Evolutionary conservation across 371 early-diverging fungal species (phyloP).

Genomic region (Entomophthora muscae): DNA sequence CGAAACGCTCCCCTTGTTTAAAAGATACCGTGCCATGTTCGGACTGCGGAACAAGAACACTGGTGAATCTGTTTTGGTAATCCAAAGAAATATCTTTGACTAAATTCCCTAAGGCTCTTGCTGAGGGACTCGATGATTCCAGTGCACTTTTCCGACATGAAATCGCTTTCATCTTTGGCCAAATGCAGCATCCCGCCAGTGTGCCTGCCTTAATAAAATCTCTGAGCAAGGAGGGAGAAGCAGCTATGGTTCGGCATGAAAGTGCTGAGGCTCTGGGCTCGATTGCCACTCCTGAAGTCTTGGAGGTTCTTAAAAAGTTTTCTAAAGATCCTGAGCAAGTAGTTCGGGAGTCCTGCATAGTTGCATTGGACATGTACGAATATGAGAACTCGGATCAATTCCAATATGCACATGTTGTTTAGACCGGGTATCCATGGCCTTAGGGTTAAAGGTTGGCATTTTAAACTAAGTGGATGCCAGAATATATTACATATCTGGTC

Average conservation of each 20-base stretch:
- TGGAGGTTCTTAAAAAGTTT: conserved; percentile 52
- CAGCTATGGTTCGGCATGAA: conserved; percentile 98
- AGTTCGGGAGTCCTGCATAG: conserved; percentile 89
- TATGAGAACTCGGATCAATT: conserved; percentile 64
- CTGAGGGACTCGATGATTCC: conserved; percentile 67
- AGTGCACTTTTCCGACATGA: conserved; percentile 96
- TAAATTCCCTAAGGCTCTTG: conserved; percentile 35
- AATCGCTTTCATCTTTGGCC: conserved; percentile 97
- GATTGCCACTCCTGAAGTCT: conserved; percentile 84
- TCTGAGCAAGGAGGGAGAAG: conserved; percentile 55
- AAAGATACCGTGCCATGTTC: conserved; percentile 98
- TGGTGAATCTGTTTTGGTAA: conserved; percentile 48
- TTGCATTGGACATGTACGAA: conserved; percentile 95
- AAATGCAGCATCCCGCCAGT: conserved; percentile 84
- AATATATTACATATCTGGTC: no score
- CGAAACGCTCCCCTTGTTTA: conserved; percentile 54
- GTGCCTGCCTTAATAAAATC: conserved; percentile 72
- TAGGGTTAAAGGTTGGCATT: no score
- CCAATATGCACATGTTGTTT: conserved; percentile 34
- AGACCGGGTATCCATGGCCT: no score
- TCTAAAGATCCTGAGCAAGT: conserved; percentile 65
- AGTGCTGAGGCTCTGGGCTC: conserved; percentile 99
- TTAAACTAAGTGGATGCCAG: no score
- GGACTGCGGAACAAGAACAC: conserved; percentile 82
- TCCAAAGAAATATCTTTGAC: background rate